Evolutionary conservation across 305 asterid species (phyloP).

Genomic region (Solanum hybrid): DNA sequence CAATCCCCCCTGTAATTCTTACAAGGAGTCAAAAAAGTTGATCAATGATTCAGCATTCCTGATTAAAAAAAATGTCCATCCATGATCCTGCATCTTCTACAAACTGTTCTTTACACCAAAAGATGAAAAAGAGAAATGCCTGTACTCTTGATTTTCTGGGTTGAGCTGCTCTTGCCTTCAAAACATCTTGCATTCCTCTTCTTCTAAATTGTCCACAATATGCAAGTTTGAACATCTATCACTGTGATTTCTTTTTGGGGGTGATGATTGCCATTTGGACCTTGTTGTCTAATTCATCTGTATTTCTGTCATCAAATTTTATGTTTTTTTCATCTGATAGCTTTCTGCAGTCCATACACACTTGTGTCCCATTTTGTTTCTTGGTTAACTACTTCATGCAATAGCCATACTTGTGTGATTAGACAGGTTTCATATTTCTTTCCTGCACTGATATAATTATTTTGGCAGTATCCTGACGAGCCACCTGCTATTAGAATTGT

Average conservation of each 20-base stretch:
- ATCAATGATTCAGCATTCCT: background rate
- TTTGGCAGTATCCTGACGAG: slow-evolving; percentile 83
- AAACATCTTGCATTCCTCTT: background rate
- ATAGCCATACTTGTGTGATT: background rate
- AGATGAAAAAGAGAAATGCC: background rate
- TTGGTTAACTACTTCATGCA: background rate
- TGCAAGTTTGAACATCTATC: background rate
- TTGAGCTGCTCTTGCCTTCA: background rate
- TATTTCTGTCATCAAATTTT: background rate
- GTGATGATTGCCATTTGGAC: background rate
- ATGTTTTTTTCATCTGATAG: background rate
- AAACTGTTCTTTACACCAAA: background rate
- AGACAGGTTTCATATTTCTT: background rate
- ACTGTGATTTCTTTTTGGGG: background rate
- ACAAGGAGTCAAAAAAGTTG: background rate
- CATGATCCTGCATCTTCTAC: background rate
- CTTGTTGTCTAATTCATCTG: background rate
- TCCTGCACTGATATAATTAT: slow-evolving; percentile 4
- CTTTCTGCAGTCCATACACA: background rate
- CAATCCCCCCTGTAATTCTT: background rate
- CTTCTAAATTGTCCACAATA: background rate
- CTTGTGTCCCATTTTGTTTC: background rate
- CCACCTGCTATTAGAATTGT: slow-evolving; percentile 55
- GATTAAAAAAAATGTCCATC: background rate
- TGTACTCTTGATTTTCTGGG: background rate